Base-by-base conservation (phyloP, 1,284 basidiomycete genomes). In the Kwoniella shivajii region DNA sequence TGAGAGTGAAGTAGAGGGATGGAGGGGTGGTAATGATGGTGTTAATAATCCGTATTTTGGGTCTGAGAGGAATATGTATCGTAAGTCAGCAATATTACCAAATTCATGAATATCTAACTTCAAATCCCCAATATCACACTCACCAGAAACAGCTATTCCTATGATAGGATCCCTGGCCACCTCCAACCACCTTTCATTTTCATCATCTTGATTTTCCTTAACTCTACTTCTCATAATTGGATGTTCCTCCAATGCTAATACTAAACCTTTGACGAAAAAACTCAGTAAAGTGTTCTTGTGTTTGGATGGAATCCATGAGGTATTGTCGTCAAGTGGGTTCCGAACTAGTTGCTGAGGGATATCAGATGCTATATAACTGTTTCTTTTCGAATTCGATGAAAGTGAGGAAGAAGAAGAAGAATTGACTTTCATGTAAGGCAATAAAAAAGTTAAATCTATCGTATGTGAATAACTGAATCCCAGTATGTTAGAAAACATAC, bases 251-350 rank as follows among this genome's bases (percentile, higher is more conserved):
- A 94, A 86, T 0, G 91, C 84, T 60, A 84, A 83, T 0, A 88
- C 83, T 44, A 96, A 85, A 0, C 88, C 88, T 76, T 97, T 97
- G 67, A 96, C 80, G 10, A 96, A 83, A 67, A 95, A 81, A 3
- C 90, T 90, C 24, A 96, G 85, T 72, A 91, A 87, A 0, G 91
- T 94, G 33, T 95, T 68, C 61, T 73, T 71, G 11, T 33, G 30
- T 30, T 47, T 74, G n/a, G n/a, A n/a, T n/a, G n/a, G n/a, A n/a
- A n/a, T n/a, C n/a, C n/a, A n/a, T n/a, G n/a, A n/a, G n/a, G n/a
- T n/a, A 9, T 45, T 7, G 18, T 38, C 41, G 29, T 30, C n/a
- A 29, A 59, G 14, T 80, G 75, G 54, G 84, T 78, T 46, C 24
- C 62, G 58, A 16, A 63, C 60, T 2, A 84, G 73, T 5, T 81